Conservation (phyloP, 169 alveolate genomes). For the Eimeria zaria region DNA sequence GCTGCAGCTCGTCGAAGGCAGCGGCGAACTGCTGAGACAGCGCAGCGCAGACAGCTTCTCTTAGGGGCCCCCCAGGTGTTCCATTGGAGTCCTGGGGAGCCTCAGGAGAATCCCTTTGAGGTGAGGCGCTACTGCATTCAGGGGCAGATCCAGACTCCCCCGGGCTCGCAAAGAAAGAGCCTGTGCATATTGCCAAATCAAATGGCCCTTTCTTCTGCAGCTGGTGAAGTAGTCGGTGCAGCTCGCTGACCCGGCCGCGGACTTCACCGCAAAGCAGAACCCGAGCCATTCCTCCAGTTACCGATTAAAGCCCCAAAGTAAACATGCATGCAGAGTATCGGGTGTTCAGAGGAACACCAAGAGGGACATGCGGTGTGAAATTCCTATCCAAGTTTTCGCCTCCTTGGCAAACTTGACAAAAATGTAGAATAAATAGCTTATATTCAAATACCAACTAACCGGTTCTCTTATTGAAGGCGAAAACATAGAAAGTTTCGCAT, state of each 20-base stretch:
- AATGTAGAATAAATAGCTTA: background rate
- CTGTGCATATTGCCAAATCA: constrained; percentile 41
- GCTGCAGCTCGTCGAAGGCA: constrained; percentile 7
- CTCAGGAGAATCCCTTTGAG: background rate
- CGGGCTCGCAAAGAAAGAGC: constrained; percentile 17
- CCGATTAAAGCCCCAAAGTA: background rate
- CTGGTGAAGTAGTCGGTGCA: constrained; percentile 12
- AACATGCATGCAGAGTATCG: constrained; percentile 1
- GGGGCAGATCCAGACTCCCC: background rate
- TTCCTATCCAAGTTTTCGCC: background rate
- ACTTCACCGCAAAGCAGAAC: constrained; percentile 57
- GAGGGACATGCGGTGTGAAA: background rate
- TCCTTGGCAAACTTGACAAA: background rate
- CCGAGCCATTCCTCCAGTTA: constrained; percentile 50
- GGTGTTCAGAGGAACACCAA: background rate
- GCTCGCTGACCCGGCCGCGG: constrained; percentile 23
- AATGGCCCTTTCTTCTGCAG: constrained; percentile 65
- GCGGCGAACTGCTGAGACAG: background rate
- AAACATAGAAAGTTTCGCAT: background rate
- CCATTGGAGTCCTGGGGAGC: background rate
- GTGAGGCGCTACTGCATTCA: background rate
- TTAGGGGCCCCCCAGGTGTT: background rate
- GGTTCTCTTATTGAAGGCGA: background rate
- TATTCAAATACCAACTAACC: background rate
- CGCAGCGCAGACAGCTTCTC: background rate